Percentiles rank a stretch among this genome's conserved stretches.
These are phyloP conservation scores for Metarhizium brunneum DNA, from an alignment of 2,329 filamentous ascomycete species.

Conservation along the genomic window DNA sequence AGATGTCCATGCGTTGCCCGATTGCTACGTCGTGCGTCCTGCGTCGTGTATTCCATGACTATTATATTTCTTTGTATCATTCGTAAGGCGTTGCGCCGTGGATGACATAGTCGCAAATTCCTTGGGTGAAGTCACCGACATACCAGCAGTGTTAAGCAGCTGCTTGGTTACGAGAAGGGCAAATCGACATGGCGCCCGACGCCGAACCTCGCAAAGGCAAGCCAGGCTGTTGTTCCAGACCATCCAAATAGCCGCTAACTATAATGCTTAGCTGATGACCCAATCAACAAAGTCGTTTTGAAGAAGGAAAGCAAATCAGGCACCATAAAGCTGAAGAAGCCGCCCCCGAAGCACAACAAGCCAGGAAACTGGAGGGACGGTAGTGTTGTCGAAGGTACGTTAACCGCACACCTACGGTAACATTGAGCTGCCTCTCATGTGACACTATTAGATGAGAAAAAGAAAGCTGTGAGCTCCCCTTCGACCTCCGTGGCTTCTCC, in stretches of 20 bases:
- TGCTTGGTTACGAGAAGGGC: neutral
- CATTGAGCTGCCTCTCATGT: neutral
- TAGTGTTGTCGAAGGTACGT: slow-evolving; percentile 52
- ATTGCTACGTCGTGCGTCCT: neutral
- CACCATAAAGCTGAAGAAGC: slow-evolving; percentile 54
- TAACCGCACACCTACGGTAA: neutral
- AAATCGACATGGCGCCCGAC: slow-evolving; percentile 11
- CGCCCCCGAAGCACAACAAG: slow-evolving; percentile 51
- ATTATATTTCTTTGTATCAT: neutral
- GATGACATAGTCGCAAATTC: neutral
- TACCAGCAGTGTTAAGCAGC: neutral
- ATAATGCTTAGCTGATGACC: slow-evolving; percentile 24
- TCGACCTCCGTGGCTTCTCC: slow-evolving; percentile 36
- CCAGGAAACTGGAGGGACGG: slow-evolving; percentile 65
- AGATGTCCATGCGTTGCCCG: neutral
- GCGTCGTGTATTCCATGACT: neutral
- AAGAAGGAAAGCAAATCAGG: slow-evolving; percentile 44
- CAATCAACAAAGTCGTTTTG: slow-evolving; percentile 53
- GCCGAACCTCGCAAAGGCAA: slow-evolving; percentile 21
- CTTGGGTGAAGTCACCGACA: neutral
- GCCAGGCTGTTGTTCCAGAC: neutral
- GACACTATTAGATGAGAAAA: slow-evolving; percentile 40
- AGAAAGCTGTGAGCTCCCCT: slow-evolving; percentile 35
- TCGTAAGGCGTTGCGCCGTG: neutral
- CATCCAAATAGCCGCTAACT: neutral